Evolutionary conservation across 768 basidiomycete species (phyloP).

Genomic region (Cyathus striatus): DNA sequence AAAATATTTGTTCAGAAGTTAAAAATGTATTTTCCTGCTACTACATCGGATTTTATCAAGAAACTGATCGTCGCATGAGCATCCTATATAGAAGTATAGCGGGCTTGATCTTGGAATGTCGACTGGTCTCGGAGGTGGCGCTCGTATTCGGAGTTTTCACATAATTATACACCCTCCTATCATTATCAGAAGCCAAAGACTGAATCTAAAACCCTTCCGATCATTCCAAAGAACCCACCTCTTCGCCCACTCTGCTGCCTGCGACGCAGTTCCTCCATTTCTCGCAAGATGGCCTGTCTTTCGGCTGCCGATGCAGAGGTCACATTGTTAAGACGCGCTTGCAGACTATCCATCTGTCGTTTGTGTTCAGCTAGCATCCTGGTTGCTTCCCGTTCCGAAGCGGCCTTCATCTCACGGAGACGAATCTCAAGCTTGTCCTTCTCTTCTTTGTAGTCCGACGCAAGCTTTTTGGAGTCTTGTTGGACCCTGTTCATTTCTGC

Average conservation of each 20-base stretch:
- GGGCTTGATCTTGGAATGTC: too few relatives aligned
- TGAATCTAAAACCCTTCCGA: conserved; percentile 13
- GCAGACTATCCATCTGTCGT: conserved; percentile 12
- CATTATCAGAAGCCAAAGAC: conserved; percentile 7
- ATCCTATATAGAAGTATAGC: too few relatives aligned
- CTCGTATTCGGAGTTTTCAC: too few relatives aligned
- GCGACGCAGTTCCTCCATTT: conserved; percentile 8
- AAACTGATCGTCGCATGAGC: too few relatives aligned
- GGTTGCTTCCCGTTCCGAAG: conserved; percentile 8
- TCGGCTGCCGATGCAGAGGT: conserved; percentile 6
- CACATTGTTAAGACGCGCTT: conserved; percentile 8
- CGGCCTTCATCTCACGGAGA: conserved; percentile 19
- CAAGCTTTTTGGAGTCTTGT: conserved; percentile 33
- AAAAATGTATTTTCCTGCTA: too few relatives aligned
- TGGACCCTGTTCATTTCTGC: conserved; percentile 38
- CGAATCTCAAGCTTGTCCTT: conserved; percentile 21
- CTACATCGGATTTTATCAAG: too few relatives aligned
- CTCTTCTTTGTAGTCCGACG: conserved; percentile 30
- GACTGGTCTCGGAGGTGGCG: too few relatives aligned
- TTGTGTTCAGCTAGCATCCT: conserved; percentile 7
- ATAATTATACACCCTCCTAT: too few relatives aligned
- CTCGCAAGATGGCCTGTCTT: conserved; percentile 8
- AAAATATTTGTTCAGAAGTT: too few relatives aligned
- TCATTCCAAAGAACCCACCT: conserved; percentile 13
- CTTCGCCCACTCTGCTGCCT: conserved; percentile 1